phyloP scores from a whole-genome alignment of 225 moss, liverwort and hornwort genomes.

The Polytrichum commune region DNA sequence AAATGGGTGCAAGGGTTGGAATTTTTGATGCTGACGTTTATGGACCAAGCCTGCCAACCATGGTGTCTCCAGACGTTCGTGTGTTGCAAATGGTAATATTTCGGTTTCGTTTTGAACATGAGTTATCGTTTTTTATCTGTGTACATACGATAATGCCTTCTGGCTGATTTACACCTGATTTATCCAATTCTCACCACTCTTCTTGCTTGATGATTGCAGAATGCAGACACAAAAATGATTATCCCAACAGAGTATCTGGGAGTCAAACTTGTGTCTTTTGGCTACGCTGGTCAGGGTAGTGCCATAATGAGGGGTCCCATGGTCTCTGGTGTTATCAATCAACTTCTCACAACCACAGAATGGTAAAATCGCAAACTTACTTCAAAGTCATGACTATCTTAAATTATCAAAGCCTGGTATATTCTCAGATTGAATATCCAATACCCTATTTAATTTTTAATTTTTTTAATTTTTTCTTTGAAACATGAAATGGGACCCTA shows the following conservation, averaged over 20 bases:
- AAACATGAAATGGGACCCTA: too few species aligned
- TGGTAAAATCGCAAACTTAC: conserved; percentile 43
- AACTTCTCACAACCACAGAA: conserved; percentile 85
- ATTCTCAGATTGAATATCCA: too few species aligned
- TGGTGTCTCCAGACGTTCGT: conserved; percentile 88
- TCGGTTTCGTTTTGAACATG: background rate
- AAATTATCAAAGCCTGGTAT: too few species aligned
- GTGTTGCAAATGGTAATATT: conserved; percentile 86
- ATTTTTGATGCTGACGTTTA: conserved; percentile 97
- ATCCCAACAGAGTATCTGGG: conserved; percentile 95
- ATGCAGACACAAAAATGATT: conserved; percentile 77
- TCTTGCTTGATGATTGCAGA: conserved; percentile 36
- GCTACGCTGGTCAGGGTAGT: conserved; percentile 92
- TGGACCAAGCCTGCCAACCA: conserved; percentile 97
- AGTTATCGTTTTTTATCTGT: background rate
- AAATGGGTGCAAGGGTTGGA: conserved; percentile 98
- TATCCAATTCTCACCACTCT: background rate
- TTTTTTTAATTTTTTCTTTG: too few species aligned
- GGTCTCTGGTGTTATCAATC: conserved; percentile 96
- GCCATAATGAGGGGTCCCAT: conserved; percentile 99
- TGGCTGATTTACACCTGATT: background rate
- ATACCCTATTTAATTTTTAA: too few species aligned
- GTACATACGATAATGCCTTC: background rate
- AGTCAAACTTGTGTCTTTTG: conserved; percentile 95
- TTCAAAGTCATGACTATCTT: too few species aligned